Base-by-base conservation (phyloP, 2,329 filamentous ascomycete species). In the Calonectria honghensis region DNA sequence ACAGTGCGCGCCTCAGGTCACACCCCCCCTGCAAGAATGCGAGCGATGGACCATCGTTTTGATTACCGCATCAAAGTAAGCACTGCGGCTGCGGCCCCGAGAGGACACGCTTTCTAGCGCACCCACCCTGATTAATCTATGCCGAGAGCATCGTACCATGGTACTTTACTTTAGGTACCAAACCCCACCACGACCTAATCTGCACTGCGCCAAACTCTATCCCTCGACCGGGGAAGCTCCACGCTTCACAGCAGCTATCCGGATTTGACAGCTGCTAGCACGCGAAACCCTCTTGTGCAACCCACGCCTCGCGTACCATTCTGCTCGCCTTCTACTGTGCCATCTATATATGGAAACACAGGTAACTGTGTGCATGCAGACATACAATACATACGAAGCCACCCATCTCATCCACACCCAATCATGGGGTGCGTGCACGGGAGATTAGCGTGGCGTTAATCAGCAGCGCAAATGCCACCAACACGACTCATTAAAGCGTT, bases 91-190 rank as follows among this genome's bases (percentile, higher is more conserved):
- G 66, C 45, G 59, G 50, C 51, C 54, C 71, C 71, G 67, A 70
- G 50, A 73, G 65, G 71, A 73, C 65, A 73, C 71, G 71, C 70
- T 68, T 68, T 51, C 31, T 68, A 52, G 31, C 32, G 37, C 24
- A 37, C 24, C 41, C 52, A 57, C 52, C 52, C 4, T 57, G 57
- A 63, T 63, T 31, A 39, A 63, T 63, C 24, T 41, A 35, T 27
- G 57, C 35, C 57, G 57, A 35, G 35, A 41, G n/a, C 57, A 63
- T 63, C 57, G 24, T 63, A 20, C 52, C 52, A 63, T 37, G 57
- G 57, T 63, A 63, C 37, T 41, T 63, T 27, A 63, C 37, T 41
- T 63, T 39, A 63, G 57, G 57, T 63, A 41, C 57, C 35, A n/a
- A 24, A 48, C 41, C 59, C 50, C 50, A 54, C 48, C 32, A 52